Evolutionary conservation across 2,329 filamentous ascomycete genomes (phyloP).

Genomic region (Hymenoscyphus salicellus): DNA sequence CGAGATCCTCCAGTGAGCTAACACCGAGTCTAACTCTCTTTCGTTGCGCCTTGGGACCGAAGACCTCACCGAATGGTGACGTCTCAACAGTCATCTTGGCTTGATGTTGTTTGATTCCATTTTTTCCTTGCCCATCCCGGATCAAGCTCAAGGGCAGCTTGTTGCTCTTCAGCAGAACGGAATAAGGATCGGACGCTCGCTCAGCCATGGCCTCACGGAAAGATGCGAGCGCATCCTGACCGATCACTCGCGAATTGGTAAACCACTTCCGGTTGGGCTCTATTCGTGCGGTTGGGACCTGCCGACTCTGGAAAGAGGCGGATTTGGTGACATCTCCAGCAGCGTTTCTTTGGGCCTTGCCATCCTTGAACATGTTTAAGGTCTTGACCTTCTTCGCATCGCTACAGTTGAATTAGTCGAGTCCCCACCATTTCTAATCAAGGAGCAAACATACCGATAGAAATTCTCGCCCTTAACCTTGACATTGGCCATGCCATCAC

Average conservation of each 20-base stretch:
- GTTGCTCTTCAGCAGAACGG: slow-evolving; percentile 92
- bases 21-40: slow-evolving; percentile 90
- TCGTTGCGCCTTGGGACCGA: slow-evolving; percentile 88
- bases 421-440: neutral
- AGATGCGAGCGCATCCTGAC: slow-evolving; percentile 78
- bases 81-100: slow-evolving; percentile 93
- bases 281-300: slow-evolving; percentile 78
- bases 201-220: slow-evolving; percentile 93
- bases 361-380: slow-evolving; percentile 87
- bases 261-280: slow-evolving; percentile 99
- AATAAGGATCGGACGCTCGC: slow-evolving; percentile 84
- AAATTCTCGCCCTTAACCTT: slow-evolving; percentile 97
- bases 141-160: slow-evolving; percentile 96
- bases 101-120: slow-evolving; percentile 86
- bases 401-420: slow-evolving; percentile 33
- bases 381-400: slow-evolving; percentile 83
- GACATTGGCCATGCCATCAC: slow-evolving; percentile 88
- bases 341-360: slow-evolving; percentile 77
- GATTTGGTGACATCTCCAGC: slow-evolving; percentile 80
- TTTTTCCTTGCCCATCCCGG: slow-evolving; percentile 70
- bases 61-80: slow-evolving; percentile 80
- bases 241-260: slow-evolving; percentile 85
- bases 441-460: slow-evolving; percentile 62
- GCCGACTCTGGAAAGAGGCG: slow-evolving; percentile 78
- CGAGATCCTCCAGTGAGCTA: slow-evolving; percentile 76